Evolutionary conservation across 768 basidiomycete species (phyloP), one percentile per base, ranked within the genome.

Genomic region (Lactifluus piperatus): DNA sequence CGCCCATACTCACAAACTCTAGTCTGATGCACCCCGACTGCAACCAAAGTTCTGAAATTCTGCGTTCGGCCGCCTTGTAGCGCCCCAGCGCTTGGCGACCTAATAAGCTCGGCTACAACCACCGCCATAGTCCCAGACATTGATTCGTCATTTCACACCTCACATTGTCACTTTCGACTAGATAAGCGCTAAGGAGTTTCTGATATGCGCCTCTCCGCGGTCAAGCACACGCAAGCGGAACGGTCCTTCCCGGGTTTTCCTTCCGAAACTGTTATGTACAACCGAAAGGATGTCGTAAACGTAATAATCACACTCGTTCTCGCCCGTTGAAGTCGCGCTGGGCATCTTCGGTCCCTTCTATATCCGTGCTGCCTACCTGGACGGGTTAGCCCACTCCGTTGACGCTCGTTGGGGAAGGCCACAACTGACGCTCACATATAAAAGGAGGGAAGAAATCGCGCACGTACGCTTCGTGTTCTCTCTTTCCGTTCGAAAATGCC

Each of bases 381-480:
- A 48, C 18, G 20, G 47, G 55, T 56, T 49, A 48, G 36, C 16
- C 18, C 9, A 4, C 13, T 5, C 47, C 5, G 26, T 6, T 48
- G 46, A 30, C 45, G 34, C 55, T 27, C 47, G n/a, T 48, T 14
- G 20, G 22, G 11, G 36, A 39, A 39, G 36, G 6, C 27, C 46
- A n/a, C 6, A 27, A 55, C 45, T 37, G 45, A 45, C 45, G 54
- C 54, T 36, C n/a, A 51, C 49, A 50, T 57, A 57, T 57, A 57
- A n/a, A 50, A 30, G 7, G 18, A 22, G 18, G 13, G 29, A 32
- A 36, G 10, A 11, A 5, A 50, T 22, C 22, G 6, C 16, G 30
- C 24, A 22, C 3, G 16, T 22, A 44, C 30, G 13, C 11, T 22
- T 44, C 20, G 26, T n/a, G 6, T 16, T 18, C 14, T 26, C 37